Evolutionary conservation across 345 rosid species (phyloP).

Genomic region (Populus nigra): DNA sequence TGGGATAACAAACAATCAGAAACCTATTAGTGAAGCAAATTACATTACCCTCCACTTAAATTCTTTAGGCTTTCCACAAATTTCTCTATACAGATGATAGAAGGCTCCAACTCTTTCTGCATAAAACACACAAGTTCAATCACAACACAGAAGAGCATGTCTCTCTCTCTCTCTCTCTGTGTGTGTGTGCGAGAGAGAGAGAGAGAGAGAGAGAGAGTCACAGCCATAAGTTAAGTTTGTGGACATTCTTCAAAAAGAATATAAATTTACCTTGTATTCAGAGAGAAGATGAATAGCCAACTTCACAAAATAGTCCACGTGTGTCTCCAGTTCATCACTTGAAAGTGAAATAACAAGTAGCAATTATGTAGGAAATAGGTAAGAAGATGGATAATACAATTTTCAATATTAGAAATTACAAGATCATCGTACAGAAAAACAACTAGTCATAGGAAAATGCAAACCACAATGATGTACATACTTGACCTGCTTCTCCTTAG

Average conservation of each 20-base stretch:
- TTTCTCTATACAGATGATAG: slow-evolving; percentile 60
- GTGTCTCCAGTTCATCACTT: slow-evolving; percentile 83
- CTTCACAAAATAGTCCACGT: slow-evolving; percentile 67
- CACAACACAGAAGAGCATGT: not conserved
- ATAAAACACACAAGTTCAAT: slow-evolving; percentile 13
- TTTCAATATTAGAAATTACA: not conserved
- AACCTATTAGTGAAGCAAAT: slow-evolving; percentile 12
- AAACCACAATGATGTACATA: slow-evolving; percentile 40
- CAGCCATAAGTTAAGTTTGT: not conserved
- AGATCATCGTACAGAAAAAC: not conserved
- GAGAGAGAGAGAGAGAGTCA: not conserved
- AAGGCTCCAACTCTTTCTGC: slow-evolving; percentile 83
- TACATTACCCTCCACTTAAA: slow-evolving; percentile 25
- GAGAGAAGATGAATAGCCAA: slow-evolving; percentile 69
- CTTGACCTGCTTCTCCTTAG: slow-evolving; percentile 70
- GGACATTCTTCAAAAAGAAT: not conserved
- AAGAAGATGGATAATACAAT: not conserved
- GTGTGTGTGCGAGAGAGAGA: not conserved
- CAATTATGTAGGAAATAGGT: slow-evolving; percentile 2
- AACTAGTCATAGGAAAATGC: not conserved
- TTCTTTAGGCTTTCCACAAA: slow-evolving; percentile 87
- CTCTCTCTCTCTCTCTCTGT: too few relatives aligned
- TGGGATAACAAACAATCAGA: slow-evolving; percentile 9
- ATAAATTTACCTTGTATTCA: slow-evolving; percentile 56
- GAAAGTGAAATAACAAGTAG: slow-evolving; percentile 30